Evolutionary conservation across 129 eudicot genomes (phyloP), one percentile per base, ranked within the genome.

Genomic region (Heracleum sosnowskyi): DNA sequence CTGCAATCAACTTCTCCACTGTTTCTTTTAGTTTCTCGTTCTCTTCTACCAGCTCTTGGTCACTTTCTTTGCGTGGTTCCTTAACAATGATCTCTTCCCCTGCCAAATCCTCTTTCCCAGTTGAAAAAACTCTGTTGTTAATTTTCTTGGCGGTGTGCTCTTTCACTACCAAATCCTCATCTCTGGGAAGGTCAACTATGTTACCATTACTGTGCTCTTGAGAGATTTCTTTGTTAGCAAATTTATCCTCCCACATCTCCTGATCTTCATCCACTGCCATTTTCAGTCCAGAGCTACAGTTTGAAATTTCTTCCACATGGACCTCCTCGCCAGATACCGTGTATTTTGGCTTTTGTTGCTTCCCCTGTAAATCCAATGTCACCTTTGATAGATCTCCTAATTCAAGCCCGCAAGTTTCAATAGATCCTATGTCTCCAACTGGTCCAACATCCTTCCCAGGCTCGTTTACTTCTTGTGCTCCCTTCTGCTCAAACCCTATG

Each of bases 1-100:
- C n/a, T n/a, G n/a, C n/a, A n/a, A n/a, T n/a, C n/a, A n/a, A n/a
- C n/a, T n/a, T n/a, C n/a, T n/a, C n/a, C n/a, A n/a, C n/a, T n/a
- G n/a, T n/a, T n/a, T n/a, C n/a, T 81, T 83, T 81, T 77, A 92
- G 63, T 86, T 68, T 86, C 78, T 79, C 84, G 7, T 87, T 90
- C 82, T 89, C 91, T 75, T 84, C 2, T 40, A 40, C 10, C 44
- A 40, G 11, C 44, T 11, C 44, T 40, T 40, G 0, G 44, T 40
- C 44, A 40, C 44, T 40, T 40, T 40, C 44, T 40, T 40, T 40
- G 41, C 41, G 7, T 37, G 41, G 41, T 37, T 37, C 7, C 41
- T 37, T 7, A 7, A 37, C 4, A 2, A 37, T 37, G 8, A 40
- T 10, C 26, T n/a, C 5, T 10, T 81, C 84, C n/a, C n/a, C n/a